Conservation (phyloP, 1,284 basidiomycete species). For the Moniliella sp. region DNA sequence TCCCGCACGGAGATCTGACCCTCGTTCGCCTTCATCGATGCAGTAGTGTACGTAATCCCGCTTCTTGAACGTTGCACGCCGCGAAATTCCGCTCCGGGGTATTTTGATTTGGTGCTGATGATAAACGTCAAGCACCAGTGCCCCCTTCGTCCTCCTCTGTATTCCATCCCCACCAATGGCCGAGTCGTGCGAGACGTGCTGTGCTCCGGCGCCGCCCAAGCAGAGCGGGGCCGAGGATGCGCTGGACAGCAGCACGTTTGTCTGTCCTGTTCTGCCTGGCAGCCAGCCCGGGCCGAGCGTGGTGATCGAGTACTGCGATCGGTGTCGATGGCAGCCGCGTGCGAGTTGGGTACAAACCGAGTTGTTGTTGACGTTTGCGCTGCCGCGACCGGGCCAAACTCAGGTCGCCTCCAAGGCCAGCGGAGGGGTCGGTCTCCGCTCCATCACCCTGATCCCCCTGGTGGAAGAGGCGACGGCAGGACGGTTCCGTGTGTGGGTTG, state of each 20-base stretch:
- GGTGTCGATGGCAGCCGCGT: constrained; percentile 6
- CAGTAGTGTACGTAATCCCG: no score
- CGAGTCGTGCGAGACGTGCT: no score
- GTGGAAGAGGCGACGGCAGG: constrained; percentile 3
- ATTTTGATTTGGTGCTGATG: no score
- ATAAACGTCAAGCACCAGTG: no score
- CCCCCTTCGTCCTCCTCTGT: no score
- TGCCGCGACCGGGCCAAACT: not conserved
- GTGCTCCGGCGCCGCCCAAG: no score
- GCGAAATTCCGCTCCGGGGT: no score
- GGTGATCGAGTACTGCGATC: constrained; percentile 6
- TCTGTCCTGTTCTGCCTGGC: not conserved
- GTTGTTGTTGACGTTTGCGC: constrained; percentile 4
- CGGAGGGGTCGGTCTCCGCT: not conserved
- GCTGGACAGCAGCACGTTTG: not conserved
- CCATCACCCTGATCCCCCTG: constrained; percentile 3
- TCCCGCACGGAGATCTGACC: no score
- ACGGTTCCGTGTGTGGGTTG: constrained; percentile 4
- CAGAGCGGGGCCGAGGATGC: not conserved
- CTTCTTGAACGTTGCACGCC: no score
- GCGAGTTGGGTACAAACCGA: constrained; percentile 7
- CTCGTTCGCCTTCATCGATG: no score
- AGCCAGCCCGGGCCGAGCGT: not conserved
- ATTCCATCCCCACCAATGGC: no score
- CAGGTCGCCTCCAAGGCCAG: not conserved